These are phyloP conservation scores for Cenchrus purpureus DNA, from an alignment of 176 grass and related monocot species.

Conservation along the genomic window DNA sequence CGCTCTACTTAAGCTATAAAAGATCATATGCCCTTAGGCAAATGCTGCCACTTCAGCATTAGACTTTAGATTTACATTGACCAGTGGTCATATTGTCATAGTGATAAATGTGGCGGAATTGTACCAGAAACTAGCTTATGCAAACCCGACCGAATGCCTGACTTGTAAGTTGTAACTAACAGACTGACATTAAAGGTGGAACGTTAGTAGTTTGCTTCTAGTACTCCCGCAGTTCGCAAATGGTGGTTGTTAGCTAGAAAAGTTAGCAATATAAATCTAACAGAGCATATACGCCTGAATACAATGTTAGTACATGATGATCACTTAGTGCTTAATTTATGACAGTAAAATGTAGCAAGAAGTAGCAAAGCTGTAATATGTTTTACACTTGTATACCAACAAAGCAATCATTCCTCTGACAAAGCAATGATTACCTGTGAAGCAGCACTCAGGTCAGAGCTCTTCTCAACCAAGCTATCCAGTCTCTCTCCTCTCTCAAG, in stretches of 20 bases:
- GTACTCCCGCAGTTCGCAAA: not conserved
- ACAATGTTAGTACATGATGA: not conserved
- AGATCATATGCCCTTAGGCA: not conserved
- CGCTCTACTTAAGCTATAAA: not conserved
- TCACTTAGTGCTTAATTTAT: not conserved
- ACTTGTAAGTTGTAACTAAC: not conserved
- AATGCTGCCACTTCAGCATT: not conserved
- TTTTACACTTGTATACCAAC: not conserved
- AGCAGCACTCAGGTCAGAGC: conserved; percentile 93
- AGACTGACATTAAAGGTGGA: not conserved
- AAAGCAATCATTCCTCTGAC: not conserved
- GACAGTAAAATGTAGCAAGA: not conserved
- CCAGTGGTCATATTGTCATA: not conserved
- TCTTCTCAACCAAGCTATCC: conserved; percentile 99
- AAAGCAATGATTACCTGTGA: conserved; percentile 80
- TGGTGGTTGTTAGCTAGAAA: not conserved
- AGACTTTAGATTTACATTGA: not conserved
- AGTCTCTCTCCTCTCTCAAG: conserved; percentile 88
- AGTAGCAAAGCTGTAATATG: conserved; percentile 8
- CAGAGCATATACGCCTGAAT: not conserved
- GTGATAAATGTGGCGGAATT: conserved; percentile 1
- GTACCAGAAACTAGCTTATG: not conserved
- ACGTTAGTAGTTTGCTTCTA: conserved; percentile 7
- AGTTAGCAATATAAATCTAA: not conserved
- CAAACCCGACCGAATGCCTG: not conserved